Conservation (phyloP, 2,329 filamentous ascomycete genomes). For the Colletotrichum sp. region DNA sequence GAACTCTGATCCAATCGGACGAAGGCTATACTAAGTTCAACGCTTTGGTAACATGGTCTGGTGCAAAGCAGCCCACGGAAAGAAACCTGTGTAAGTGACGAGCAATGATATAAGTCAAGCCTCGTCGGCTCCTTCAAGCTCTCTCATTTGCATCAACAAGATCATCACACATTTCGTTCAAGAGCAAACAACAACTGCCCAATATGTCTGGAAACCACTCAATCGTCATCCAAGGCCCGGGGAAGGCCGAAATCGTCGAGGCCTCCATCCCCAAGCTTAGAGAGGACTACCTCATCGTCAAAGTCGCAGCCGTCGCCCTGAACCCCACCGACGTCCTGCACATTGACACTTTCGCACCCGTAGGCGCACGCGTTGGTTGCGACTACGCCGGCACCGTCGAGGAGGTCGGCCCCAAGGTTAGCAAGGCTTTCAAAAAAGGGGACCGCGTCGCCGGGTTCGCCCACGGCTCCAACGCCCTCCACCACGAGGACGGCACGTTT, state of each 20-base stretch:
- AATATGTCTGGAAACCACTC: background rate
- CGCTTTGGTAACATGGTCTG: background rate
- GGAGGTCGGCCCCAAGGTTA: constrained; percentile 47
- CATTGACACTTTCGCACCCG: constrained; percentile 21
- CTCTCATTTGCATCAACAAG: background rate
- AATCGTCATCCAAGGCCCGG: background rate
- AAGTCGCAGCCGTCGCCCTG: constrained; percentile 32
- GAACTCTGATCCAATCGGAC: background rate
- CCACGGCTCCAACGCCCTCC: constrained; percentile 32
- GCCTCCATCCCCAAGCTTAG: background rate
- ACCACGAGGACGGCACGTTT: constrained; percentile 44
- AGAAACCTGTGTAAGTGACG: background rate
- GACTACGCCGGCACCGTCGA: constrained; percentile 54
- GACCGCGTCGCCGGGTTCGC: constrained; percentile 49
- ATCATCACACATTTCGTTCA: background rate
- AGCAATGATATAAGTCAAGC: background rate
- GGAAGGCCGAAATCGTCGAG: background rate
- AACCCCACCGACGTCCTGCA: constrained; percentile 37
- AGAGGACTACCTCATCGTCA: constrained; percentile 29
- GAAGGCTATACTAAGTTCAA: background rate
- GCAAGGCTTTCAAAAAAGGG: constrained; percentile 47
- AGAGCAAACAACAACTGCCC: background rate
- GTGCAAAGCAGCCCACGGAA: background rate
- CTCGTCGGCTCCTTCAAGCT: background rate
- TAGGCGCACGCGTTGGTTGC: constrained; percentile 37